Percentiles rank a stretch among this genome's conserved stretches.
phyloP scores from a whole-genome alignment of 2,329 filamentous ascomycete species.

The Aspergillus floridensis region DNA sequence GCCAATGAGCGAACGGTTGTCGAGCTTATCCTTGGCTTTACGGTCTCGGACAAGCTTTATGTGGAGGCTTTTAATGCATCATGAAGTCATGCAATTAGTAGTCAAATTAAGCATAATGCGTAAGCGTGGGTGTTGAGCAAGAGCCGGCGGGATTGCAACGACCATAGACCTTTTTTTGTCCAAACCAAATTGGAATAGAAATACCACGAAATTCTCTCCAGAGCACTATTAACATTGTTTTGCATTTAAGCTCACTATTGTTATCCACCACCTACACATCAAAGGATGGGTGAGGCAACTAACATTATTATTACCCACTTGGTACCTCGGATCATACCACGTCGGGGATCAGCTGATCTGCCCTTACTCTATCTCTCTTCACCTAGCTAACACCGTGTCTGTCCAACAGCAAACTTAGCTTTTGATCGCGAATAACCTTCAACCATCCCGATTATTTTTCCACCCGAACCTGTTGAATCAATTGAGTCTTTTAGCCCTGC shows the following conservation, averaged over 20 bases:
- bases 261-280: too few species aligned
- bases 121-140: background rate
- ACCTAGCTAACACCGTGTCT: too few species aligned
- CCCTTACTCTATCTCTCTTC: too few species aligned
- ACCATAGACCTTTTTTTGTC: background rate
- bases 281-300: too few species aligned
- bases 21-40: background rate
- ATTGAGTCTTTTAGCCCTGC: background rate
- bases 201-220: background rate
- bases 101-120: constrained; percentile 1
- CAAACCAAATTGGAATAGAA: background rate
- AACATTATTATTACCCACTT: background rate
- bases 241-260: too few species aligned
- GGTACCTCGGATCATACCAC: background rate
- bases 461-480: background rate
- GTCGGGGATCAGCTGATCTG: background rate
- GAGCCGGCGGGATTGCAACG: background rate
- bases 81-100: constrained; percentile 12
- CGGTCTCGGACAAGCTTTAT: background rate
- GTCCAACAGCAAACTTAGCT: too few species aligned
- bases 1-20: background rate
- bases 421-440: too few species aligned
- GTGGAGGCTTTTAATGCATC: constrained; percentile 4
- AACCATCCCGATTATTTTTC: background rate
- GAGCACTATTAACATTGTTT: too few species aligned